These are phyloP conservation scores for Colletotrichum graminicola DNA, from an alignment of 2,329 filamentous ascomycete species.

Conservation along the genomic window DNA sequence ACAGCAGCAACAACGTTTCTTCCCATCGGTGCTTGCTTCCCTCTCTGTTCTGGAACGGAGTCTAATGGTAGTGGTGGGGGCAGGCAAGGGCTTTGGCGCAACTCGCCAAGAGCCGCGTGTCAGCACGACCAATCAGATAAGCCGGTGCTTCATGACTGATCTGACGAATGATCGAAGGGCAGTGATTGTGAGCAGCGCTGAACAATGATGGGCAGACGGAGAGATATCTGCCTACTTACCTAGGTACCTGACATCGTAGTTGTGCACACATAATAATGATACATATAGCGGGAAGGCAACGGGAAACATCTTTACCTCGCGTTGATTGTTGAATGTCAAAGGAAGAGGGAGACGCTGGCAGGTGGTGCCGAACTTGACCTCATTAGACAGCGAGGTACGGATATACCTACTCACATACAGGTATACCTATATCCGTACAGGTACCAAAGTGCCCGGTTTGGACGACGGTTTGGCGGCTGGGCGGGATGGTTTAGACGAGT, in stretches of 20 bases:
- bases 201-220: neutral
- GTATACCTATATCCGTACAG: too few relatives aligned
- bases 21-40: slow-evolving; percentile 21
- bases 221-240: neutral
- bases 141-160: neutral
- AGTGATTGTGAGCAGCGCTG: neutral
- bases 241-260: too few relatives aligned
- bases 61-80: slow-evolving; percentile 9
- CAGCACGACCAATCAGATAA: slow-evolving; percentile 13
- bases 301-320: neutral
- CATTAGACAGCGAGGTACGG: too few relatives aligned
- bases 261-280: neutral
- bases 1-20: slow-evolving; percentile 3
- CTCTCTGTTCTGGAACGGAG: slow-evolving; percentile 38
- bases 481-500: slow-evolving; percentile 30
- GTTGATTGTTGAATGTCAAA: too few relatives aligned
- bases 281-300: neutral
- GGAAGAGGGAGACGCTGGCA: neutral
- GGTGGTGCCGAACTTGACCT: too few relatives aligned
- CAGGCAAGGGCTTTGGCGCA: slow-evolving; percentile 6
- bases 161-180: slow-evolving; percentile 11
- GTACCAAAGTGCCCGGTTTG: neutral
- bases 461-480: neutral
- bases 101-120: slow-evolving; percentile 37
- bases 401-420: too few relatives aligned